A percentile compares a stretch with the other conserved stretches of the same genome.
Evolutionary conservation across 2,329 filamentous ascomycete species (phyloP).

Genomic region (Sporothrix pallida): DNA sequence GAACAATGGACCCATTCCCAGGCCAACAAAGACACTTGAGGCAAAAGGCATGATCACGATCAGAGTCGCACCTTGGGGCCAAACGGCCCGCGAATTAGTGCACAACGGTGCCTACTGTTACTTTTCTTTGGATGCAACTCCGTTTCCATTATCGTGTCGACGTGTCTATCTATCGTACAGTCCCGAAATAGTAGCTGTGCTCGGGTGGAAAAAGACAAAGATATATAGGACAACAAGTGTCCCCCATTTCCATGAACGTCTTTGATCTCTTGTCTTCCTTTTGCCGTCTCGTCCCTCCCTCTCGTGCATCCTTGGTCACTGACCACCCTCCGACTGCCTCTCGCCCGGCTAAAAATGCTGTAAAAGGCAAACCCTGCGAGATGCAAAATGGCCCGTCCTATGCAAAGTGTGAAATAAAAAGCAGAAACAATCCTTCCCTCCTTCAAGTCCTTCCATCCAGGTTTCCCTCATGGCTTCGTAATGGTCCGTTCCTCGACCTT

Average conservation of each 20-base stretch:
- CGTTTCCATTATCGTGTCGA: conserved; percentile 12
- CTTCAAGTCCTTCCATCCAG: no score
- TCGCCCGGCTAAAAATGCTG: conserved; percentile 16
- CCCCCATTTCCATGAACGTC: neutral
- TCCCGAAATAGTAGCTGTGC: conserved; percentile 14
- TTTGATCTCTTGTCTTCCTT: conserved; percentile 10
- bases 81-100: neutral
- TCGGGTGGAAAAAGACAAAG: conserved; percentile 4
- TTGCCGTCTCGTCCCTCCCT: neutral
- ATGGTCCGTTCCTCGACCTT: neutral
- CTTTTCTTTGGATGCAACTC: neutral
- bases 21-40: neutral
- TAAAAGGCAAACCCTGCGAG: conserved; percentile 19
- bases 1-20: neutral
- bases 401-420: neutral
- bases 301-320: neutral
- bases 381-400: conserved; percentile 18
- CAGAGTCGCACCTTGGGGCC: neutral
- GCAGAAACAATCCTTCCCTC: neutral
- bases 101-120: neutral
- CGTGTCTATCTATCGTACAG: conserved; percentile 22
- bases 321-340: neutral
- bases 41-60: neutral
- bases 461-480: conserved; percentile 4
- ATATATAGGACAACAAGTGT: neutral